Evolutionary conservation across 2,329 filamentous ascomycete genomes (phyloP).

Genomic region (Paecilomyces dactylethromorphus): DNA sequence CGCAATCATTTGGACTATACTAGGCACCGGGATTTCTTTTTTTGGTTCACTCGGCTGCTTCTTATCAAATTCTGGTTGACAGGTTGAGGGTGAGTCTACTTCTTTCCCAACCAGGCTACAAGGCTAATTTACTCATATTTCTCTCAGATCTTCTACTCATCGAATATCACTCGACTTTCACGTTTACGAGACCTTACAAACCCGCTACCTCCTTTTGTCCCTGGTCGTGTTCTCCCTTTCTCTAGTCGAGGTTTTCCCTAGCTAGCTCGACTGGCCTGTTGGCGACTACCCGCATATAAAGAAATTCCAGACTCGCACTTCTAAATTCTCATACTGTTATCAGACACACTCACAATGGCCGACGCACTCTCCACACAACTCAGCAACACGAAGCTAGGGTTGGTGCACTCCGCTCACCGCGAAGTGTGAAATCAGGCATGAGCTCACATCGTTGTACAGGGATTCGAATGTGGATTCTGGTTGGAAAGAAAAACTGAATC

Average conservation of each 20-base stretch:
- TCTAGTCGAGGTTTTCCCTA: neutral
- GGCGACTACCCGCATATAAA: neutral
- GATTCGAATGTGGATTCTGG: constrained; percentile 32
- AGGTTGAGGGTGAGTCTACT: neutral
- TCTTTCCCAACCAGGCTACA: neutral
- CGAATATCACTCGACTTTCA: neutral
- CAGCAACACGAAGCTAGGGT: constrained; percentile 38
- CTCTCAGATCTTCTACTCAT: neutral
- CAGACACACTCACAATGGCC: constrained; percentile 26
- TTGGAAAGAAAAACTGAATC: constrained; percentile 41
- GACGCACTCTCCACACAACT: constrained; percentile 41
- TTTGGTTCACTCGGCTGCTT: neutral
- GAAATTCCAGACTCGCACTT: neutral
- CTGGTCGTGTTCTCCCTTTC: neutral
- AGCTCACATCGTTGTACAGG: constrained; percentile 18
- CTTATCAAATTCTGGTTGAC: neutral
- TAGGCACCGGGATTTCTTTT: neutral
- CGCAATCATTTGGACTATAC: neutral
- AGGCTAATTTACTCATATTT: neutral
- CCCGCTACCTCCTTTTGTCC: neutral
- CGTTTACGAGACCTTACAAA: neutral
- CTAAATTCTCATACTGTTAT: neutral
- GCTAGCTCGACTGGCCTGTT: neutral
- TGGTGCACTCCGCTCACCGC: constrained; percentile 10
- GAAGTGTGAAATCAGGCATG: constrained; percentile 1